Conservation (phyloP, 495 filamentous ascomycete genomes). For the Immersiella caudata region DNA sequence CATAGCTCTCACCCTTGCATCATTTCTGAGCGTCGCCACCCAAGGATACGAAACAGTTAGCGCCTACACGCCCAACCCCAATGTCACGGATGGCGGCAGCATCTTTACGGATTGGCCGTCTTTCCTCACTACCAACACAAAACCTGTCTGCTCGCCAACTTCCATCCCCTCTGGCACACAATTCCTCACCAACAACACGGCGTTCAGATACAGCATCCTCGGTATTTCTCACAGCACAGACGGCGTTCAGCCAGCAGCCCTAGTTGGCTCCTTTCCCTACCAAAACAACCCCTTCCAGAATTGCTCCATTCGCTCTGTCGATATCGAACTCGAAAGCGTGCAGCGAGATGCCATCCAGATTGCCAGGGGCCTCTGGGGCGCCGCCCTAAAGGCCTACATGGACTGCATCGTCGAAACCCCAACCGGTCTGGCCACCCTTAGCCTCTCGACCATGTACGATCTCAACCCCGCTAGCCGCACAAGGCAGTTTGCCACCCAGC, state of each 20-base stretch:
- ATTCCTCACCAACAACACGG: constrained; percentile 3
- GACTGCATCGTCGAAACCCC: not conserved
- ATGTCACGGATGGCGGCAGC: not conserved
- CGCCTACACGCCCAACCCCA: not conserved
- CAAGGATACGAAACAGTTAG: not conserved
- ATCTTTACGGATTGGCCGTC: not conserved
- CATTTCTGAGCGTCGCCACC: not conserved
- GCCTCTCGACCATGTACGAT: not conserved
- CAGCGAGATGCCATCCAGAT: not conserved
- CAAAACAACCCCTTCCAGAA: not conserved
- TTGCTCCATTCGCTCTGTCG: not conserved
- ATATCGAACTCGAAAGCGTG: not conserved
- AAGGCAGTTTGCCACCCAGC: not conserved
- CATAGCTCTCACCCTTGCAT: not conserved
- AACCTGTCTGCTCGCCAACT: not conserved
- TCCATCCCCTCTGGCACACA: not conserved
- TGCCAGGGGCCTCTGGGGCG: not conserved
- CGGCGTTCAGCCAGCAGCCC: not conserved
- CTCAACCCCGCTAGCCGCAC: not conserved
- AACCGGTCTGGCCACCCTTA: not conserved
- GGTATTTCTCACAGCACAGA: not conserved
- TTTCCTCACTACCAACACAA: not conserved
- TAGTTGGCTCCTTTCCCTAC: not conserved
- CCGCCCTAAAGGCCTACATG: not conserved
- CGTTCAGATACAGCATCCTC: not conserved